Percentiles rank a stretch among this genome's conserved stretches.
phyloP scores from a whole-genome alignment of 1,139 yeast species.

The Yamadazyma spencermartinsiae region DNA sequence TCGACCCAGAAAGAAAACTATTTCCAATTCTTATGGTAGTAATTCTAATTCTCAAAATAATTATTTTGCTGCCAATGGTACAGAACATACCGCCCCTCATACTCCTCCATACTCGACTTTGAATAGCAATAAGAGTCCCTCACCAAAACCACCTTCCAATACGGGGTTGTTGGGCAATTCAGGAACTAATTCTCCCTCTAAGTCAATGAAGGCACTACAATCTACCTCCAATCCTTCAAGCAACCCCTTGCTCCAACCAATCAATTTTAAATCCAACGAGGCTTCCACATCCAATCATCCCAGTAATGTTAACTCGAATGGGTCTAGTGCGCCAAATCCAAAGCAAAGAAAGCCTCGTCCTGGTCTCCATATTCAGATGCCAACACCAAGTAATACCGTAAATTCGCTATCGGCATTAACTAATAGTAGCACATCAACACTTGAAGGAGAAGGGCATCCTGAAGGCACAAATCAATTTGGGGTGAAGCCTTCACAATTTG shows the following conservation, averaged over 20 bases:
- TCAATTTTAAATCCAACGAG: conserved; percentile 44
- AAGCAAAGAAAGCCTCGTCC: conserved; percentile 32
- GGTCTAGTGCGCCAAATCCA: conserved; percentile 5
- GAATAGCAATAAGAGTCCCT: conserved; percentile 32
- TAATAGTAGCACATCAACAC: conserved; percentile 5
- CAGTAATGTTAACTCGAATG: background rate
- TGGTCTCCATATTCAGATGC: conserved; percentile 50
- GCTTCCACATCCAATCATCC: conserved; percentile 3
- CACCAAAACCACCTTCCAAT: conserved; percentile 39
- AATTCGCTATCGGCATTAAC: conserved; percentile 40
- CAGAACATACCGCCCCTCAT: conserved; percentile 25
- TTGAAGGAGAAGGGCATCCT: conserved; percentile 19
- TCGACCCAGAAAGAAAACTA: conserved; percentile 40
- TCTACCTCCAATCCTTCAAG: conserved; percentile 39
- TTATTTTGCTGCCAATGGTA: conserved; percentile 7
- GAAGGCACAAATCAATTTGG: conserved; percentile 66
- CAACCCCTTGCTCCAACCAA: conserved; percentile 60
- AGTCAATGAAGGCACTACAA: conserved; percentile 57
- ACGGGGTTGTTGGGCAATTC: conserved; percentile 20
- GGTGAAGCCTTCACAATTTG: conserved; percentile 52
- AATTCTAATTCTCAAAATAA: conserved; percentile 11
- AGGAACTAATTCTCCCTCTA: conserved; percentile 44
- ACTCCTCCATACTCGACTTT: conserved; percentile 38
- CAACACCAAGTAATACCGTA: conserved; percentile 41
- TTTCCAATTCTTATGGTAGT: conserved; percentile 35